Percentiles rank a stretch among this genome's conserved stretches.
These are phyloP conservation scores for Neonectria sp. DNA, from an alignment of 2,329 filamentous ascomycete species.

Conservation along the genomic window DNA sequence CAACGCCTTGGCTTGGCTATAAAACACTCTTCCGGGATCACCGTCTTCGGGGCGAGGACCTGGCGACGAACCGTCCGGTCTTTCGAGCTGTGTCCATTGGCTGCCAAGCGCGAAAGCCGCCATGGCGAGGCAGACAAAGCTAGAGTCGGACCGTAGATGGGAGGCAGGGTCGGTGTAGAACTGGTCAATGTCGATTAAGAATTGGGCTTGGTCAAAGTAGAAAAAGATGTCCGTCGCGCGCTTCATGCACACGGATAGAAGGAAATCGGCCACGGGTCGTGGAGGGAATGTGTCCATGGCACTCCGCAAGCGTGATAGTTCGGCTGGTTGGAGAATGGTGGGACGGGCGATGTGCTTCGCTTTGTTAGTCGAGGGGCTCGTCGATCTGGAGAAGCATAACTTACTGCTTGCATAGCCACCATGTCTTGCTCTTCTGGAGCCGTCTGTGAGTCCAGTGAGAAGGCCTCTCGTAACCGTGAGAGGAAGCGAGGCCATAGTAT, in stretches of 20 bases:
- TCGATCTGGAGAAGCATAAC: background rate
- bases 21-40: constrained; percentile 52
- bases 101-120: constrained; percentile 51
- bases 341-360: constrained; percentile 31
- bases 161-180: constrained; percentile 45
- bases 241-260: constrained; percentile 48
- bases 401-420: constrained; percentile 38
- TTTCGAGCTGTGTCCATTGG: constrained; percentile 52
- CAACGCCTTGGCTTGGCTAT: constrained; percentile 47
- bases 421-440: constrained; percentile 39
- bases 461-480: constrained; percentile 45
- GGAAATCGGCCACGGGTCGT: constrained; percentile 46
- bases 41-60: constrained; percentile 16
- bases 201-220: constrained; percentile 49
- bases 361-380: background rate
- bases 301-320: constrained; percentile 39
- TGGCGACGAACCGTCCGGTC: constrained; percentile 32
- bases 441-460: constrained; percentile 44
- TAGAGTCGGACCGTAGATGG: constrained; percentile 39
- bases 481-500: constrained; percentile 49
- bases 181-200: constrained; percentile 42
- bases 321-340: constrained; percentile 29
- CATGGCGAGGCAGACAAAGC: constrained; percentile 47
- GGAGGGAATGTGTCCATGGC: constrained; percentile 47
- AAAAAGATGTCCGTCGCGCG: constrained; percentile 49